Base-by-base conservation (phyloP, 2,329 filamentous ascomycete genomes). In the Xylaria sp. region DNA sequence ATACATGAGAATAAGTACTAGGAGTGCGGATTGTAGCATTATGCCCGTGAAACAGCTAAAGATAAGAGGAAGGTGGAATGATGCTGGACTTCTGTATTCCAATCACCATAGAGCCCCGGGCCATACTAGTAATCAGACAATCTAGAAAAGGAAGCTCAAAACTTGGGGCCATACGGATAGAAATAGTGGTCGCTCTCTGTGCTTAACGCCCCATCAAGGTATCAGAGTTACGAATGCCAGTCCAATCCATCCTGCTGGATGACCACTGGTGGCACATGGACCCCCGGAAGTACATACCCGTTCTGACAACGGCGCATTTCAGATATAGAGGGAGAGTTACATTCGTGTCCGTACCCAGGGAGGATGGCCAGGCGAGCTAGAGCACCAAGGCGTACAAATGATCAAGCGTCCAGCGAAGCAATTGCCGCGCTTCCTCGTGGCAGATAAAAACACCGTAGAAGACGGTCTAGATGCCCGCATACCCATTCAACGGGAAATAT, bases 131-230 rank as follows among this genome's bases (percentile, higher is more conserved):
- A 63, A 63, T 63, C 61, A 56, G 39, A 47, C 39, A 52, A 52
- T 48, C 61, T 62, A 48, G 57, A 63, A 63, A 34, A 62, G 61
- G 61, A 61, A 63, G 61, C 52, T 63, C 52, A 45, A 49, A 56
- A 43, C 22, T 24, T 44, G 24, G 40, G 38, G 54, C 22, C 44
- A 40, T 19, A 26, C 52, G 17, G 45, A 56, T 44, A 52, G 47
- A 56, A 59, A 58, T 56, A 59, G 56, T 11, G 59, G 48, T 43
- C 52, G 52, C 45, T 59, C 56, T 56, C 56, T 50, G 54, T 56
- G 50, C 56, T 20, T 39, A 24, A 53, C 43, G 48, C 52, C 52
- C 50, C 59, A 54, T 41, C 38, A 43, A 46, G 38, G 45, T 44
- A 40, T 48, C 44, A 52, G 44, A 45, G 44, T 26, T 49, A 37